phyloP scores from a whole-genome alignment of 495 filamentous ascomycete species.

The Penicillium dipodomyicola region DNA sequence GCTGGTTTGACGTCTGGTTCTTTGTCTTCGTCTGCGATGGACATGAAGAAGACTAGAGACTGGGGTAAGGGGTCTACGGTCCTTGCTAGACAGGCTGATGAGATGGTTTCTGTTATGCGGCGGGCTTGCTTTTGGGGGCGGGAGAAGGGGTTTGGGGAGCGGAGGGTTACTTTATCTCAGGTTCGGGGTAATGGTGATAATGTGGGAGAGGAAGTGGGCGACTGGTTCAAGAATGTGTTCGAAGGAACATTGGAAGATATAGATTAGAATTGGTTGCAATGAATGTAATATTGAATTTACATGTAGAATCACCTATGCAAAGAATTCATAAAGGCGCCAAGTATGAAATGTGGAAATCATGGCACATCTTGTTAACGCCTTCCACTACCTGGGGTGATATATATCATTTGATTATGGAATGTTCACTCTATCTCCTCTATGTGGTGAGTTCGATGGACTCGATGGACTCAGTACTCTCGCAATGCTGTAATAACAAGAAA shows the following conservation, averaged over 20 bases:
- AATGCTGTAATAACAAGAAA: neutral
- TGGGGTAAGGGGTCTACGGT: conserved; percentile 15
- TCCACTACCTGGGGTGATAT: neutral
- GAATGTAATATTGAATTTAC: neutral
- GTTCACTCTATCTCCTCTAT: neutral
- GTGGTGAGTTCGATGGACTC: neutral
- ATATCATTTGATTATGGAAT: neutral
- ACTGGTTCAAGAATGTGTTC: conserved; percentile 26
- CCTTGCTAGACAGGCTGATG: conserved; percentile 33
- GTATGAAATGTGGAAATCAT: neutral
- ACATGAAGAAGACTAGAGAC: neutral
- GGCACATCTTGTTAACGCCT: neutral
- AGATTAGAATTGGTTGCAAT: neutral
- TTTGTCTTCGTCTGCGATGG: neutral
- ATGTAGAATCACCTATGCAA: neutral
- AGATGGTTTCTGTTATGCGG: conserved; percentile 43
- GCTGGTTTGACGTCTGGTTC: neutral
- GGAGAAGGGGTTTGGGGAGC: conserved; percentile 36
- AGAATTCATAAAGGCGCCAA: neutral
- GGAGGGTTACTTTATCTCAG: conserved; percentile 27
- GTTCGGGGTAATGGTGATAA: neutral
- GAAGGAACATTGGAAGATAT: conserved; percentile 13
- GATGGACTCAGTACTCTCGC: neutral
- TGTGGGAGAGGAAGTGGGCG: conserved; percentile 16
- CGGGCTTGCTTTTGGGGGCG: conserved; percentile 43